Percentiles rank a stretch among this genome's conserved stretches.
Conservation (phyloP, 352 stramenopile species). For the Globisporangium echinulatum region DNA sequence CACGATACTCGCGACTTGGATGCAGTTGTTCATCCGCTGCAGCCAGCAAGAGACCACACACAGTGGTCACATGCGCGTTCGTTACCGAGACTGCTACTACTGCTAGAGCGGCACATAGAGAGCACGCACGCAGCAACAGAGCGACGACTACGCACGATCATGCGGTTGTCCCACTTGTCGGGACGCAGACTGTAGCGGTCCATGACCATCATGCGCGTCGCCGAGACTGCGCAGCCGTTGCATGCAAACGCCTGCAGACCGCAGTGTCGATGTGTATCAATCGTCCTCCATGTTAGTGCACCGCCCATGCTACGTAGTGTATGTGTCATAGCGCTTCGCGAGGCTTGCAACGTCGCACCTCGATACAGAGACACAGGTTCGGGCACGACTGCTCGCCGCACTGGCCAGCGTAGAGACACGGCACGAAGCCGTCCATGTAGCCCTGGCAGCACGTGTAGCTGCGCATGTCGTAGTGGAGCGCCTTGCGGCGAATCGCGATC, state of each 20-base stretch:
- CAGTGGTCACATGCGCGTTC: not conserved
- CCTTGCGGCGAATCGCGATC: constrained; percentile 88
- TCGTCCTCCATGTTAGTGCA: not conserved
- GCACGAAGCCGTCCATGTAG: constrained; percentile 89
- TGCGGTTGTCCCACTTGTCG: constrained; percentile 91
- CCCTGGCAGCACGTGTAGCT: constrained; percentile 93
- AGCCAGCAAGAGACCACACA: constrained; percentile 5
- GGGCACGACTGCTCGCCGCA: constrained; percentile 86
- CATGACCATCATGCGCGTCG: constrained; percentile 89
- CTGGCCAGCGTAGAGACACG: constrained; percentile 75
- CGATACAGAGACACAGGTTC: constrained; percentile 87
- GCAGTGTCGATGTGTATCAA: not conserved
- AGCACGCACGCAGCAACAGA: not conserved
- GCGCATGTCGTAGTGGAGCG: constrained; percentile 87
- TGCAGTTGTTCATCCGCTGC: constrained; percentile 77
- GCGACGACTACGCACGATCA: constrained; percentile 65
- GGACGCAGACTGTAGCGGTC: constrained; percentile 85
- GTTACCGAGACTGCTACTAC: no score
- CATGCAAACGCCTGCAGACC: constrained; percentile 50
- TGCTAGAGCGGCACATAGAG: no score
- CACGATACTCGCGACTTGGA: constrained; percentile 70
- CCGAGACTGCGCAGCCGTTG: constrained; percentile 87
- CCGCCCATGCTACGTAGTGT: no score
- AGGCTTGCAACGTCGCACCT: constrained; percentile 31
- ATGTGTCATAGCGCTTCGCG: not conserved